Evolutionary conservation across 495 filamentous ascomycete genomes (phyloP).

Genomic region (Penicillium riverlandense): DNA sequence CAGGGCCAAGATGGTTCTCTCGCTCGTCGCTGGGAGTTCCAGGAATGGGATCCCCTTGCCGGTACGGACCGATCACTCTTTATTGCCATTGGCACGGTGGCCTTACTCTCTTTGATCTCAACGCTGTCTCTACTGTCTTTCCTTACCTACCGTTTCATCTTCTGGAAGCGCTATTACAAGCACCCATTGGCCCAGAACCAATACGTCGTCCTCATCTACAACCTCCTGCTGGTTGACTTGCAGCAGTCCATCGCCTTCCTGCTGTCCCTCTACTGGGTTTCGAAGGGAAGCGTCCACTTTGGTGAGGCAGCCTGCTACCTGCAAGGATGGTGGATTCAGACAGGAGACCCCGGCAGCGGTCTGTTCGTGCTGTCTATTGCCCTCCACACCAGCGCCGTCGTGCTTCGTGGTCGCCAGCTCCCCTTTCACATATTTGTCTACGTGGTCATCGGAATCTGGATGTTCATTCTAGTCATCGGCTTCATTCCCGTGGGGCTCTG

Average conservation of each 20-base stretch:
- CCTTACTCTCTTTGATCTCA: conserved; percentile 49
- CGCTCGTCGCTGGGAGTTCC: conserved; percentile 17
- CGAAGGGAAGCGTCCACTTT: conserved; percentile 43
- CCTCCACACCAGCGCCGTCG: conserved; percentile 55
- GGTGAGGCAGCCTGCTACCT: conserved; percentile 54
- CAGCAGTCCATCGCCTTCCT: conserved; percentile 64
- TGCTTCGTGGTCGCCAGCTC: conserved; percentile 51
- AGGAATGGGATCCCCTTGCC: conserved; percentile 7
- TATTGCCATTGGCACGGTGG: conserved; percentile 49
- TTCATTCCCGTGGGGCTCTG: conserved; percentile 46
- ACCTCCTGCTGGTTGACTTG: conserved; percentile 64
- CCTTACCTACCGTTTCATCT: conserved; percentile 50
- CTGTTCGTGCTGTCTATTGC: conserved; percentile 63
- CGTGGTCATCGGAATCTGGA: conserved; percentile 46
- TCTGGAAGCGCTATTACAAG: conserved; percentile 45
- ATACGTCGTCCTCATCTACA: conserved; percentile 66
- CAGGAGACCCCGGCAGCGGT: conserved; percentile 60
- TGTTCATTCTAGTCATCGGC: conserved; percentile 49
- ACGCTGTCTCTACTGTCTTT: conserved; percentile 44
- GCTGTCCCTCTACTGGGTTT: conserved; percentile 54
- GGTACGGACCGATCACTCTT: conserved; percentile 33
- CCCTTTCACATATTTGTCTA: conserved; percentile 42
- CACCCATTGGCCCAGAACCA: conserved; percentile 48
- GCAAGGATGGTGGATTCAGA: conserved; percentile 66
- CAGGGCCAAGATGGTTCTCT: conserved; percentile 4